Conservation (phyloP, 1,139 yeast species). For the Saccharomyces pastorianus region DNA sequence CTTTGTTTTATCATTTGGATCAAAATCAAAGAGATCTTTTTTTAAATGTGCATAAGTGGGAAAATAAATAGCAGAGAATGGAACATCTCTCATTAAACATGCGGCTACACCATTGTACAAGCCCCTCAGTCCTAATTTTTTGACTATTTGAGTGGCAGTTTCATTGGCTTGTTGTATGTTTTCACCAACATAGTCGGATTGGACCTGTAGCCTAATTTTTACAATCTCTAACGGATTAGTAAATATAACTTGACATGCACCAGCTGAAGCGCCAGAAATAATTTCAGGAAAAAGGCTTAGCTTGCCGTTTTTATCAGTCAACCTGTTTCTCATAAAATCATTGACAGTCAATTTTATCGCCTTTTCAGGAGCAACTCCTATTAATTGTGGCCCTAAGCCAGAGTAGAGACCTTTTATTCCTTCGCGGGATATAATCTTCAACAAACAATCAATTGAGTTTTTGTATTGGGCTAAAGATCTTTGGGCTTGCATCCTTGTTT, state of each 20-base stretch:
- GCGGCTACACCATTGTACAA: conserved; percentile 89
- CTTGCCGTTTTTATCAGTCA: conserved; percentile 48
- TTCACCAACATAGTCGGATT: conserved; percentile 50
- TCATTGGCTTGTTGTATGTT: conserved; percentile 29
- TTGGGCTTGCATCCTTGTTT: conserved; percentile 97
- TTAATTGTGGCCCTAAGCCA: conserved; percentile 87
- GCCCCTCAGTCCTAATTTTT: conserved; percentile 74
- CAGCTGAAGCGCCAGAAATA: conserved; percentile 86
- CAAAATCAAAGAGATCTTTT: conserved; percentile 72
- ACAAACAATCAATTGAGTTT: conserved; percentile 80
- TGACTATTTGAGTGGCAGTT: conserved; percentile 67
- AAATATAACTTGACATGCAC: conserved; percentile 92
- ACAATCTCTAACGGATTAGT: conserved; percentile 96
- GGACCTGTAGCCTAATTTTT: conserved; percentile 89
- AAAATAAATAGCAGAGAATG: conserved; percentile 94
- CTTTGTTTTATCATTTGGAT: conserved; percentile 46
- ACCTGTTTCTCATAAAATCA: conserved; percentile 72
- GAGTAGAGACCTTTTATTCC: conserved; percentile 87
- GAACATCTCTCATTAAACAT: conserved; percentile 89
- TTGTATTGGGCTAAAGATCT: conserved; percentile 58
- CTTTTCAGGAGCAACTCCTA: conserved; percentile 97
- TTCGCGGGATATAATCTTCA: conserved; percentile 66
- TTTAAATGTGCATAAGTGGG: conserved; percentile 94
- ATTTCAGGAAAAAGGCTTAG: conserved; percentile 69
- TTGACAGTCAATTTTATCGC: conserved; percentile 94